These are phyloP conservation scores for Suillus subalutaceus DNA, from an alignment of 768 basidiomycete species.

Conservation along the genomic window DNA sequence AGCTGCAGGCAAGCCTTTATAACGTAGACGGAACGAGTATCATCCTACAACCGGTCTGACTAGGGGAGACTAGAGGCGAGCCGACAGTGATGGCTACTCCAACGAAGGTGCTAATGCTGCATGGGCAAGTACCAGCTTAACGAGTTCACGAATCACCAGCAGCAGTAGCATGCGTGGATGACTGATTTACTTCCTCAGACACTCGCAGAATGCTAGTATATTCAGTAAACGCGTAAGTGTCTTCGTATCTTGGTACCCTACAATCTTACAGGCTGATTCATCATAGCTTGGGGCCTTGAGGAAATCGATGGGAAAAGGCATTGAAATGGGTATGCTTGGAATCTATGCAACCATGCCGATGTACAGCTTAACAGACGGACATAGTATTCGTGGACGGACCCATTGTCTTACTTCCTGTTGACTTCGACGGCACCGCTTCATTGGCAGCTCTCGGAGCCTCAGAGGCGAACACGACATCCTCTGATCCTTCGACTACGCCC, in stretches of 20 bases:
- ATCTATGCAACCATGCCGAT: neutral
- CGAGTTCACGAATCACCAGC: neutral
- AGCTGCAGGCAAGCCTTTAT: neutral
- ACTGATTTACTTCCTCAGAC: slow-evolving; percentile 41
- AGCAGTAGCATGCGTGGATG: slow-evolving; percentile 6
- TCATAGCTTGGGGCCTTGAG: slow-evolving; percentile 70
- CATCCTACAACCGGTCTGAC: neutral
- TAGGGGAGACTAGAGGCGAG: neutral
- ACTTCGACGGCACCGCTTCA: slow-evolving; percentile 43
- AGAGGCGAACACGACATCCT: slow-evolving; percentile 33
- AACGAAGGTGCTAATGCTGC: slow-evolving; percentile 47
- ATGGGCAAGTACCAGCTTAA: slow-evolving; percentile 37
- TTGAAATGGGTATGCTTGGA: slow-evolving; percentile 59
- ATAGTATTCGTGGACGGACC: slow-evolving; percentile 79
- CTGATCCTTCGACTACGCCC: slow-evolving; percentile 57
- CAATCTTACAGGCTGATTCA: slow-evolving; percentile 1
- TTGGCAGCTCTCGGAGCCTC: slow-evolving; percentile 43
- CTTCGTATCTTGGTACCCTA: slow-evolving; percentile 1
- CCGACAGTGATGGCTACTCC: slow-evolving; percentile 20
- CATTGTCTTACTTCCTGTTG: slow-evolving; percentile 64
- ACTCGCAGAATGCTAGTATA: slow-evolving; percentile 69
- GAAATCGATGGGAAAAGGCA: slow-evolving; percentile 63
- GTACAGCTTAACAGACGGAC: slow-evolving; percentile 1
- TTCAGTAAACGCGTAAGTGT: slow-evolving; percentile 70
- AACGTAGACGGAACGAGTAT: neutral